Base-by-base conservation (phyloP, 495 filamentous ascomycete genomes). In the Podospora australis region DNA sequence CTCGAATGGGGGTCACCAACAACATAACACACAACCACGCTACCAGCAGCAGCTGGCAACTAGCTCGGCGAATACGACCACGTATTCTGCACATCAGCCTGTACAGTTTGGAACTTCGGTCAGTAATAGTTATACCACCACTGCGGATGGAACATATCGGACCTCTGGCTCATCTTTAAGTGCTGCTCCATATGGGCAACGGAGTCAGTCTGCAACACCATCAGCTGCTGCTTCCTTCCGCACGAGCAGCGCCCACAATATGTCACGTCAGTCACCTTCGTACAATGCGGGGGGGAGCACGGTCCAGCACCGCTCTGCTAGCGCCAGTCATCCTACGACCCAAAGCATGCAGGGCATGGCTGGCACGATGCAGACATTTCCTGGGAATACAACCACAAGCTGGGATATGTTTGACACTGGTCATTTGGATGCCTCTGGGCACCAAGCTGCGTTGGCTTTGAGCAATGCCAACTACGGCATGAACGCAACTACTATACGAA, bases 31-130 rank as follows among this genome's bases (percentile, higher is more conserved):
- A 3, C 65, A 68, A 19, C 69, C 67, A 47, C 68, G 70, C n/a
- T 65, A 70, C 38, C 66, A 68, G 32, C 70, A 68, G 22, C 68
- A 72, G 43, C 57, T 72, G 23, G 56, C 54, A 30, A 66, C 63
- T 6, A 62, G 58, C 14, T 63, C 68, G 22, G 49, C 67, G 17
- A 59, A 53, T 13, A 59, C 61, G 22, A 49, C 62, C 32, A 59
- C 69, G 11, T 71, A 71, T 26, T 56, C 64, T 29, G 57, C 71
- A 6, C 59, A 65, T 16, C 70, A 70, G 35, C 67, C 70, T 23
- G 64, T 70, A 11, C 71, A 72, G 30, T 74, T 72, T 42, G 55
- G 62, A n/a, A 35, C 67, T 6, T 59, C 70, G 30, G 58, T 64
- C 9, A 70, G 55, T 48, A 67, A 54, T 26, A 59, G 50, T 28